Evolutionary conservation across 306 rosid species (phyloP).

Genomic region (Calophaca sinica): DNA sequence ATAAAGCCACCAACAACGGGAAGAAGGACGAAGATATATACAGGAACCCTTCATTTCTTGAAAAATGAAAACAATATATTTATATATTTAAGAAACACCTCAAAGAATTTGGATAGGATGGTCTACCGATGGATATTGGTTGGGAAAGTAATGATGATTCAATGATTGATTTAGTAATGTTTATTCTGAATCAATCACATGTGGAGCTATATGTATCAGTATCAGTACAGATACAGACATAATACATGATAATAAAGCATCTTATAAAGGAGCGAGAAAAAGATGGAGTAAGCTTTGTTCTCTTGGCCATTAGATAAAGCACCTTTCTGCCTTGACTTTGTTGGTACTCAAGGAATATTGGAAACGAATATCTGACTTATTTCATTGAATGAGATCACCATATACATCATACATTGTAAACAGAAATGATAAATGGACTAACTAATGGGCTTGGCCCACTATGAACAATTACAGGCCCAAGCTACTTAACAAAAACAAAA

Average conservation of each 20-base stretch:
- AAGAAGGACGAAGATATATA: slow-evolving; percentile 16
- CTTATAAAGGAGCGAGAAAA: not conserved
- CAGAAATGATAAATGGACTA: too few species aligned
- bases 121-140: not conserved
- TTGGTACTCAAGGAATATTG: too few species aligned
- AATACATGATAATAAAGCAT: not conserved
- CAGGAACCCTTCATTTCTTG: not conserved
- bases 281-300: not conserved
- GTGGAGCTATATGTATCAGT: not conserved
- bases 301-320: not conserved
- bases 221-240: not conserved
- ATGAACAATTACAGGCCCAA: too few species aligned
- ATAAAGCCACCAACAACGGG: slow-evolving; percentile 7
- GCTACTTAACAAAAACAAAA: too few species aligned
- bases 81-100: not conserved
- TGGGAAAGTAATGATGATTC: not conserved
- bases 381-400: too few species aligned
- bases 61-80: not conserved
- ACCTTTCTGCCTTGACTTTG: not conserved
- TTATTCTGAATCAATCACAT: not conserved
- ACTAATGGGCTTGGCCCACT: too few species aligned
- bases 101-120: not conserved
- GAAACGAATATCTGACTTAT: too few species aligned
- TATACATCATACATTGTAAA: too few species aligned
- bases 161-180: not conserved